phyloP scores from a whole-genome alignment of 1,139 yeast species.

The Yamadazyma kanchanaburiensis region DNA sequence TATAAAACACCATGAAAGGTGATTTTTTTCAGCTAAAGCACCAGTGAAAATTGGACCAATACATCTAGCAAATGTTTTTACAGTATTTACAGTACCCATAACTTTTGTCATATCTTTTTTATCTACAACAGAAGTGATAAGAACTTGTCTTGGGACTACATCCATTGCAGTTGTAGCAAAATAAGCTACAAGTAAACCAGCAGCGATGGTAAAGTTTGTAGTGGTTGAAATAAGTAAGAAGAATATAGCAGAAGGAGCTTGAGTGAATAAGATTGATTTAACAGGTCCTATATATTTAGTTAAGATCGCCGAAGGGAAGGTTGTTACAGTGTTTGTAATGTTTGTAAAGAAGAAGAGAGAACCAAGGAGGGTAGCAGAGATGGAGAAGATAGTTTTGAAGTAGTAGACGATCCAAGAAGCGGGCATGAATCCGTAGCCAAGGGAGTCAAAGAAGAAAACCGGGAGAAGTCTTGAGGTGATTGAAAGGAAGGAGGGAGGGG shows the following conservation, averaged over 20 bases:
- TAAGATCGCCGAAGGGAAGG: constrained; percentile 65
- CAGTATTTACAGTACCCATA: constrained; percentile 82
- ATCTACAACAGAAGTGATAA: constrained; percentile 65
- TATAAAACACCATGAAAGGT: constrained; percentile 55
- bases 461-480: constrained; percentile 40
- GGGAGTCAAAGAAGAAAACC: constrained; percentile 72
- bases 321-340: constrained; percentile 36
- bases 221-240: constrained; percentile 33
- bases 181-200: constrained; percentile 52
- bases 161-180: constrained; percentile 74
- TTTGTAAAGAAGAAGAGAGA: constrained; percentile 57
- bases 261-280: constrained; percentile 70
- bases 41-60: constrained; percentile 84
- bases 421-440: constrained; percentile 87
- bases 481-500: constrained; percentile 12
- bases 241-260: constrained; percentile 72
- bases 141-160: constrained; percentile 84
- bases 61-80: constrained; percentile 80
- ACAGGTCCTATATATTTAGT: constrained; percentile 75
- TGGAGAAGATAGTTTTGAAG: constrained; percentile 43
- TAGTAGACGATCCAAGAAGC: constrained; percentile 86
- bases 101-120: constrained; percentile 67
- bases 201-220: constrained; percentile 26
- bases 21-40: constrained; percentile 51
- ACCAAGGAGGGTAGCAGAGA: constrained; percentile 46